Conservation (phyloP, 2,329 filamentous ascomycete species). For the Nemania abortiva region DNA sequence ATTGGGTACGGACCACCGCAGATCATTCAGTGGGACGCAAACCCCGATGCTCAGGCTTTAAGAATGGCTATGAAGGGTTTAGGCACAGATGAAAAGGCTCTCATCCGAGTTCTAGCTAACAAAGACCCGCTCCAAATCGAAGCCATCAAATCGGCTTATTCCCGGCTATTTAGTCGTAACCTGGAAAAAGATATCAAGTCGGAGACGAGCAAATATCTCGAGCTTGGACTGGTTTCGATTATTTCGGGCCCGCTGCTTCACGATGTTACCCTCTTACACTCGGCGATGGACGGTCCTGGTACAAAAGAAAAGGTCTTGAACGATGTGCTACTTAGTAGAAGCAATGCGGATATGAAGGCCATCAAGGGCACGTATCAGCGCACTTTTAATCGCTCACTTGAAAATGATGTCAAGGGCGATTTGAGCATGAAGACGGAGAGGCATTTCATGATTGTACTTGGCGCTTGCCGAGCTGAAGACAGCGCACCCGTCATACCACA, state of each 20-base stretch:
- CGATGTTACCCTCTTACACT: conserved; percentile 77
- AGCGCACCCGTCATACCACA: conserved; percentile 78
- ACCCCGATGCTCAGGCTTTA: conserved; percentile 75
- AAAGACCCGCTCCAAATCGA: conserved; percentile 84
- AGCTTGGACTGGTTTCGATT: conserved; percentile 79
- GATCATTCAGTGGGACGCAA: conserved; percentile 76
- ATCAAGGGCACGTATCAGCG: conserved; percentile 85
- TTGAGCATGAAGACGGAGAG: conserved; percentile 87
- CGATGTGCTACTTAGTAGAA: conserved; percentile 84
- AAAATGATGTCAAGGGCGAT: conserved; percentile 80
- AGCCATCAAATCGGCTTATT: conserved; percentile 74
- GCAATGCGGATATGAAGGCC: conserved; percentile 87
- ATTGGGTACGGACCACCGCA: conserved; percentile 81
- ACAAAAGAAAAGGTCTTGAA: conserved; percentile 90
- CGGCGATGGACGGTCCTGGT: conserved; percentile 81
- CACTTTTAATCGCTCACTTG: conserved; percentile 74
- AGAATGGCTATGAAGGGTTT: conserved; percentile 93
- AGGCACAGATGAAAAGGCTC: conserved; percentile 83
- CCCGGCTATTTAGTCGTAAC: conserved; percentile 72
- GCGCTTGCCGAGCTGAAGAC: conserved; percentile 82
- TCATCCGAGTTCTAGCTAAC: conserved; percentile 77
- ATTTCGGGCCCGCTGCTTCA: conserved; percentile 82
- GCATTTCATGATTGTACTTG: conserved; percentile 85
- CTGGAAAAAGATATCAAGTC: conserved; percentile 80
- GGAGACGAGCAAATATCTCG: conserved; percentile 81